Evolutionary conservation across 2,329 filamentous ascomycete species (phyloP), one percentile per base, ranked within the genome.

Genomic region (Tolypocladium endophyticum): DNA sequence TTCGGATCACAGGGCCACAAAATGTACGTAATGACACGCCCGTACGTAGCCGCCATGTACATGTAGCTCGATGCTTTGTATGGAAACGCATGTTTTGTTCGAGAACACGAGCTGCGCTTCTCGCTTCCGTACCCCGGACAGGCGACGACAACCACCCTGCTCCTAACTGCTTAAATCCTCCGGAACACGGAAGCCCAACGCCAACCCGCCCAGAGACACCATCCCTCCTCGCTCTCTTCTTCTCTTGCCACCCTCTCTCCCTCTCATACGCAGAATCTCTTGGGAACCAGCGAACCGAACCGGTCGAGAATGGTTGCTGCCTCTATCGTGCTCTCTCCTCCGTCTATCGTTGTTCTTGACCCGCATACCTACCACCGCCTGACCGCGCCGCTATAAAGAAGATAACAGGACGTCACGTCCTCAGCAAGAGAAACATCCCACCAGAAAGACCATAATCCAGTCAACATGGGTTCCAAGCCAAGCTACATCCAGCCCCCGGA

Each of bases 401-500:
- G 16, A 23, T 16, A 39, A n/a, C 36, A 11, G 8, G 8, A 20
- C 25, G 47, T 20, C 25, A 33, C 1, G 25, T 3, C 47, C 16
- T 28, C 50, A 6, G 28, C 5, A 30, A 30, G 23, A 50, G 3
- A 47, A 16, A 25, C n/a, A 25, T 4, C 43, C 43, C 23, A 1
- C 11, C 43, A 14, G 8, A 30, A 7, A 20, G 3, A 23, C 12
- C 41, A 30, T 28, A 30, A 16, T 28, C 16, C 23, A 18, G 16
- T 20, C 59, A 62, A 43, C 18, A 65, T 65, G 66, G 62, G 65
- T 38, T 65, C 65, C 47, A 62, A 61, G 50, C 45, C 52, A 57
- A 38, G 54, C 59, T 56, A 59, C 53, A 47, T 68, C n/a, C 62
- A 67, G 60, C 64, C 35, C 55, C 35, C 58, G 11, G 64, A 68